Evolutionary conservation across 2,329 filamentous ascomycete genomes (phyloP), one percentile per base, ranked within the genome.

Genomic region (Penicillium janthinellum): DNA sequence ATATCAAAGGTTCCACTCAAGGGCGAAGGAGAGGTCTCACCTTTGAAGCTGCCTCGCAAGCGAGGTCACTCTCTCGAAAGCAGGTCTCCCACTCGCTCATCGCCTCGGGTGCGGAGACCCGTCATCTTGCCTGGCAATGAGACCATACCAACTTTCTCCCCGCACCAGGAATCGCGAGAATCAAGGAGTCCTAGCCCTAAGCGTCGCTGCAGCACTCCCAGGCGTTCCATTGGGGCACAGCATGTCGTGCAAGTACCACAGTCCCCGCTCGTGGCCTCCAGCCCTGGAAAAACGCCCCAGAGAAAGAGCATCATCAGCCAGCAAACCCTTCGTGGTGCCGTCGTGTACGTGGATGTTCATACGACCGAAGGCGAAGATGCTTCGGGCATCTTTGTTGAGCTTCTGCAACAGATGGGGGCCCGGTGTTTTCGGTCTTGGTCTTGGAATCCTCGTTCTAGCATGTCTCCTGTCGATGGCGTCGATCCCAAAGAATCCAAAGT

Each of bases 331-430:
- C 82, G 84, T 20, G 92, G 91, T 1, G 90, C 88, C 15, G 85
- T 92, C 3, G 90, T 95, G 4, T 92, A 88, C 71, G 90, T 95
- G 1, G 92, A 96, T 73, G 91, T 96, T 2, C 86, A 91, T 71
- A 93, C 90, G 0, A 90, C 86, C 8, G 90, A 95, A 69, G 92
- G 92, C 5, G 88, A 87, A 25, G 90, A 95, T 75, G 90, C 90
- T 7, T 91, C 89, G 69, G 84, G 84, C n/a, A 86, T 95, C 58
- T 96, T 96, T 72, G 83, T 91, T 15, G 90, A 93, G 67, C 82
- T 96, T 6, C 83, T 96, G 22, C 85, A 82, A 8, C 86, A 91
- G 69, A 92, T 96, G 86, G 92, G 92, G 11, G 92, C 92, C 20
- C 85, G 86, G 48, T 92, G 90, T 68, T 84, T 93, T 45, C 90